A percentile compares a stretch with the other conserved stretches of the same genome.
phyloP scores from a whole-genome alignment of 192 early-diverging fungal genomes.

The Backusella circina region DNA sequence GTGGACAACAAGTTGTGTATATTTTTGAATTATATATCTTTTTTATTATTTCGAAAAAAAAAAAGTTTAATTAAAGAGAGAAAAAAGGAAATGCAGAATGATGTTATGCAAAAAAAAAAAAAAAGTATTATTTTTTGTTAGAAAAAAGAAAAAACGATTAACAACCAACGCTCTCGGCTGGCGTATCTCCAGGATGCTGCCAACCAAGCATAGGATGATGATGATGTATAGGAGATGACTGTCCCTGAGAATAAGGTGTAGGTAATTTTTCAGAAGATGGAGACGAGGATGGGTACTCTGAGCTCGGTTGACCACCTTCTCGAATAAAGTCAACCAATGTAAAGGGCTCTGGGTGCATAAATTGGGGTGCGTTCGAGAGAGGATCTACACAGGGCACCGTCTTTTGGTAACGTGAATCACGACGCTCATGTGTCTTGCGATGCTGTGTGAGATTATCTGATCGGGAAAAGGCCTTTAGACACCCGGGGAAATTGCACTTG shows the following conservation, averaged over 20 bases:
- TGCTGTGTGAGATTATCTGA: constrained; percentile 65
- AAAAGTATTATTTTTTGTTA: not conserved
- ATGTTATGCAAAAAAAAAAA: not conserved
- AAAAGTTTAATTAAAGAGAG: not conserved
- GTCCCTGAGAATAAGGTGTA: not conserved
- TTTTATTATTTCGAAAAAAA: constrained; percentile 3
- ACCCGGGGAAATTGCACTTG: constrained; percentile 48
- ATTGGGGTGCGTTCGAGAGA: not conserved
- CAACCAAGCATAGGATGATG: constrained; percentile 18
- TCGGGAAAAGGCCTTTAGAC: constrained; percentile 56
- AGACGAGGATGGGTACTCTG: not conserved
- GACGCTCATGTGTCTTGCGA: constrained; percentile 41
- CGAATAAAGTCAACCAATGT: constrained; percentile 9
- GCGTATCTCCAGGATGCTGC: constrained; percentile 22
- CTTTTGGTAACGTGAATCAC: constrained; percentile 6
- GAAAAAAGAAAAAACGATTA: constrained; percentile 3
- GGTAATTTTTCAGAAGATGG: not conserved
- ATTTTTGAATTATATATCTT: not conserved
- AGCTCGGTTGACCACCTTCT: not conserved
- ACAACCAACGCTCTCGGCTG: constrained; percentile 18
- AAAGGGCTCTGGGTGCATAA: constrained; percentile 6
- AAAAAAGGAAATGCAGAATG: constrained; percentile 4
- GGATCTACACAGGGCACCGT: not conserved
- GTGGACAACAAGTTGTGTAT: not conserved
- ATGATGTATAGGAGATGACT: not conserved